Evolutionary conservation across 768 basidiomycete genomes (phyloP).

Genomic region (Boletus eberwhitei): DNA sequence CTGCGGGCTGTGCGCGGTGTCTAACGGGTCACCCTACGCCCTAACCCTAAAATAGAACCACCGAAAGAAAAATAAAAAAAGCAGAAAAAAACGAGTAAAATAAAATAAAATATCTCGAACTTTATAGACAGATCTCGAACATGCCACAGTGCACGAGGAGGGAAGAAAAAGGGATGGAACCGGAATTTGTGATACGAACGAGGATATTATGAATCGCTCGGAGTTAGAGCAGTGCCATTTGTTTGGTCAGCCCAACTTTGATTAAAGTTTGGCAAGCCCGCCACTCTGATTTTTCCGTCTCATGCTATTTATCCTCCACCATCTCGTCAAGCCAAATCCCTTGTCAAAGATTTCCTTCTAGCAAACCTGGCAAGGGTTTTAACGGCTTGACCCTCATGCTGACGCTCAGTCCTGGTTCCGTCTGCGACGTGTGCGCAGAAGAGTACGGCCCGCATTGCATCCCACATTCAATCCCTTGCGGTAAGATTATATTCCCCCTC

Average conservation of each 20-base stretch:
- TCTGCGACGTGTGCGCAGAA: constrained; percentile 89
- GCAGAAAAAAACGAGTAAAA: background rate
- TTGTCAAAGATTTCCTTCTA: constrained; percentile 39
- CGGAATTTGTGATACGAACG: constrained; percentile 8
- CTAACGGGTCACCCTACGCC: constrained; percentile 19
- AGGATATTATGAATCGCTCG: constrained; percentile 7
- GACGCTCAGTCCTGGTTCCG: constrained; percentile 76
- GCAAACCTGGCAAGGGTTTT: constrained; percentile 39
- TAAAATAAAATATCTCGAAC: background rate
- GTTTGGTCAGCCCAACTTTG: constrained; percentile 30
- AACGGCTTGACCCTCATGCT: constrained; percentile 57
- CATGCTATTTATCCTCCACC: constrained; percentile 49
- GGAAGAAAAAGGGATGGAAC: background rate
- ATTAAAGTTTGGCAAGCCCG: constrained; percentile 28
- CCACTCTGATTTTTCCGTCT: constrained; percentile 34
- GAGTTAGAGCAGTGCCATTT: constrained; percentile 26
- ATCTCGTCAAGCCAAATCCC: constrained; percentile 42
- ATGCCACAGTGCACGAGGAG: constrained; percentile 2
- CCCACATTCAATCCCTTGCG: constrained; percentile 81
- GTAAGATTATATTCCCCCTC: constrained; percentile 37
- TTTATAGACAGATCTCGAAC: constrained; percentile 11
- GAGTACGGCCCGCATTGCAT: constrained; percentile 72
- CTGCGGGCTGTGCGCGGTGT: constrained; percentile 10
- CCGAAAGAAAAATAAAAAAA: background rate
- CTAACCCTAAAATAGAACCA: constrained; percentile 27